Base-by-base conservation (phyloP, 2,329 filamentous ascomycete species). In the Escovopsis weberi region DNA sequence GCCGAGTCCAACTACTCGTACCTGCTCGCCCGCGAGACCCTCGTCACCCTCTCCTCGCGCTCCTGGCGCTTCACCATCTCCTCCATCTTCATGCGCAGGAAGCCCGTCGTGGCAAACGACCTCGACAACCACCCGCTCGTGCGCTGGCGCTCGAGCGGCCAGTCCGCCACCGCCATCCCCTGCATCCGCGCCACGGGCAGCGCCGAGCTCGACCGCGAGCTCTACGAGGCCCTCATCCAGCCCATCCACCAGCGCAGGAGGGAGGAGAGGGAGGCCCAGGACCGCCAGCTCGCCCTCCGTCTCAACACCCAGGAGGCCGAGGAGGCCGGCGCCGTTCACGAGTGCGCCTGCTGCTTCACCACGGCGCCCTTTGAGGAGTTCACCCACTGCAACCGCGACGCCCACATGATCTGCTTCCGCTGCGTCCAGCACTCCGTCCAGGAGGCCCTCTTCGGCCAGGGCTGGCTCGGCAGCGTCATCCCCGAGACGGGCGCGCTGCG, bases 401-500 rank as follows among this genome's bases (percentile, higher is more conserved):
- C 75, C 2, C 85, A 91, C 61, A 74, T 84, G 55, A 70, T 89
- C 43, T 91, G 85, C 62, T 80, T 88, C 61, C 75, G 75, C 38
- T 96, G 91, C 60, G 80, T 96, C 40, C 80, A 81, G 48, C 78
- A 82, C 49, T 81, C 87, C 10, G 73, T 89, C 45, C 82, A 81
- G 40, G 89, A 96, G 58, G 87, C 88, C 2, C 67, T 96, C 0
- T 96, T 94, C 57, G 91, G 91, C 0, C 91, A 96, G 59, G 85
- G 85, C 41, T 95, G 89, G 85, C 75, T 78, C 40, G 79, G 82
- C 45, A 91, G 77, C 53, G 81, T 95, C 51, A 74, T 91, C 55
- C 62, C 75, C 26, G 71, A 78, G 45, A 75, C 70, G 33, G 83
- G 83, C 33, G 87, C 85, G 0, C 68, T 96, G 42, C 77, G 75